These are phyloP conservation scores for Mortierella sp. DNA, from an alignment of 371 early-diverging fungal genomes.

Conservation along the genomic window DNA sequence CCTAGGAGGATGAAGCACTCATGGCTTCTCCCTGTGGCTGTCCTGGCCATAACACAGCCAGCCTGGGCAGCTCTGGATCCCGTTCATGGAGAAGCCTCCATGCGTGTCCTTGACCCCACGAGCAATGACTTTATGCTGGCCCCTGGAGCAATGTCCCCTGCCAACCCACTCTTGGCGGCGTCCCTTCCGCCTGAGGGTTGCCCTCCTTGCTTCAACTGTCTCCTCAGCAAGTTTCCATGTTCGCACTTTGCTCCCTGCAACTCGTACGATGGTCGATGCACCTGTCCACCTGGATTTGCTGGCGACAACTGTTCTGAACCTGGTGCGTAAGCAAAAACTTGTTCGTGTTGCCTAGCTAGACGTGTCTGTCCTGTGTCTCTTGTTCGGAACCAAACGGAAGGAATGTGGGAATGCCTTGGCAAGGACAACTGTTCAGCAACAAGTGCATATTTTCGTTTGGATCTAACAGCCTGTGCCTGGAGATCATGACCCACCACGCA, in stretches of 20 bases:
- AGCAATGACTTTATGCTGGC: slow-evolving; percentile 16
- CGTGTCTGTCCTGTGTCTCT: no score
- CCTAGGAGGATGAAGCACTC: slow-evolving; percentile 31
- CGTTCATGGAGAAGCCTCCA: slow-evolving; percentile 1
- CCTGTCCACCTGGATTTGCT: slow-evolving; percentile 89
- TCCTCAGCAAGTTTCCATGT: slow-evolving; percentile 78
- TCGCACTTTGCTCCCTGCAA: slow-evolving; percentile 85
- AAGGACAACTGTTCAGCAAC: no score
- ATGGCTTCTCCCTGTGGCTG: slow-evolving; percentile 16
- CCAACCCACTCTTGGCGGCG: slow-evolving; percentile 32
- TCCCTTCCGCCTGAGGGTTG: slow-evolving; percentile 59
- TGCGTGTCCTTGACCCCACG: slow-evolving; percentile 9
- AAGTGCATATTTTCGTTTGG: no score
- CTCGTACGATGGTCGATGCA: slow-evolving; percentile 81
- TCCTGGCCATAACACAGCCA: slow-evolving; percentile 14
- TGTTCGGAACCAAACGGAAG: no score
- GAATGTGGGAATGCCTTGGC: no score
- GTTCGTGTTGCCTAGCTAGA: no score
- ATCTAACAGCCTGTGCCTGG: no score
- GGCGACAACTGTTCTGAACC: slow-evolving; percentile 88
- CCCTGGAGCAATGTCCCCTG: slow-evolving; percentile 17
- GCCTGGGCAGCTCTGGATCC: slow-evolving; percentile 2
- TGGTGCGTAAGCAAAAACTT: no score
- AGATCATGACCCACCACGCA: no score
- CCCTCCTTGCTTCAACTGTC: slow-evolving; percentile 89